Evolutionary conservation across 306 rosid genomes (phyloP), one percentile per base, ranked within the genome.

Genomic region (Corylus americana): DNA sequence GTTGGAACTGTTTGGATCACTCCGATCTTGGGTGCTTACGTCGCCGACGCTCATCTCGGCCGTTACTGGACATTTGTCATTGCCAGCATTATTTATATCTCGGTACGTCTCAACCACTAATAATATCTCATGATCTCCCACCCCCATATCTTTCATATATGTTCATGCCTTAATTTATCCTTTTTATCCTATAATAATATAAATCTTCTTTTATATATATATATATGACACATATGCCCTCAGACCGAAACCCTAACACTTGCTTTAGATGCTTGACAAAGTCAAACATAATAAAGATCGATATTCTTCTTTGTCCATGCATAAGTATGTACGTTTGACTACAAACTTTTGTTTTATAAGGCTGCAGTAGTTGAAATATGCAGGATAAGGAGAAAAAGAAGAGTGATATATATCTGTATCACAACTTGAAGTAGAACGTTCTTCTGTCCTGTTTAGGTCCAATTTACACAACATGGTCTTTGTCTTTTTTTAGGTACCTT

Each of bases 11-110:
- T 85, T 61, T 92, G 97, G 94, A 84, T 92, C 1, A 95, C 93
- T 71, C 98, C 97, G 48, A 79, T 92, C 61, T 79, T 95, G 73
- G 98, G 98, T 0, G 98, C 98, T 18, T 95, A 89, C 12, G 63
- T 92, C 11, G 98, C 98, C 0, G 97, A 95, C 11, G 94, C 98
- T 70, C 87, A 84, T 67, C 94, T 92, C 22, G 98, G 98, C 4
- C 97, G 98, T 18, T 95, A 90, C 20, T 86, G 90, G 88, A 95
- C 98, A 1, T 95, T 92, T 58, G 58, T 89, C 47, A 35, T 81
- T 29, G 90, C 98, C 29, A 83, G 89, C 3, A 4, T 47, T 22
- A 70, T 92, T 57, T 91, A 91, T 77, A 86, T 95, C n/a, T 75
- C 80, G 48, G 98, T 92, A 87, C 25, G 53, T 48, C 10, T 31